Conservation (phyloP, 768 basidiomycete genomes). For the Suillus subluteus region DNA sequence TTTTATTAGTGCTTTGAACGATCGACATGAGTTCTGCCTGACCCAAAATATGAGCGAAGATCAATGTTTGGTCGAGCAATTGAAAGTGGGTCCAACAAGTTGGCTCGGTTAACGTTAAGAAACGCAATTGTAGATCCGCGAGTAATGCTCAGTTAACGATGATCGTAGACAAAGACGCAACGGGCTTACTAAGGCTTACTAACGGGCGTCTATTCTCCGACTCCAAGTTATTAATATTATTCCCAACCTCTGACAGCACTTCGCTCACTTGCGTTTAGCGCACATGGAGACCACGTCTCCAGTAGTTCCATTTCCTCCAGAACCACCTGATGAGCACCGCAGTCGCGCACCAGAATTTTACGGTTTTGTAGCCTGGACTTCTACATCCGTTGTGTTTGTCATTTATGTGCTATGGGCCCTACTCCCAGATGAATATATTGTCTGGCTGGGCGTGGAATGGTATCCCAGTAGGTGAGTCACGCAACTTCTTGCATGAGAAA, state of each 20-base stretch:
- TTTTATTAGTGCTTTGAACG: constrained; percentile 49
- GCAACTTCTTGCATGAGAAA: not conserved
- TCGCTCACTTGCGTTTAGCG: not conserved
- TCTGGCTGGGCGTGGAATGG: constrained; percentile 73
- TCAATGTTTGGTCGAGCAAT: not conserved
- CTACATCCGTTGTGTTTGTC: constrained; percentile 70
- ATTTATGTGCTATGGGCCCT: constrained; percentile 82
- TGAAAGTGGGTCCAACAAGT: constrained; percentile 11
- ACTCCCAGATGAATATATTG: constrained; percentile 71
- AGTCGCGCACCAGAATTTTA: constrained; percentile 85
- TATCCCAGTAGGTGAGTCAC: constrained; percentile 78
- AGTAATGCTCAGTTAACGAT: not conserved
- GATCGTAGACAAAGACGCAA: constrained; percentile 16
- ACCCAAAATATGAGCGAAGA: constrained; percentile 5
- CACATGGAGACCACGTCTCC: constrained; percentile 45
- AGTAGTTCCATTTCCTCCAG: constrained; percentile 44
- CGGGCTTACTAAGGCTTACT: not conserved
- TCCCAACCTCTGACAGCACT: not conserved
- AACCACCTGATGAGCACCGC: constrained; percentile 47
- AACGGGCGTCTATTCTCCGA: not conserved
- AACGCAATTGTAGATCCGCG: constrained; percentile 13
- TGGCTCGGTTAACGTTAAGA: constrained; percentile 19
- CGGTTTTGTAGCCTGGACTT: constrained; percentile 87
- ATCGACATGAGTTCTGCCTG: constrained; percentile 29
- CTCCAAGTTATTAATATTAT: not conserved